These are phyloP conservation scores for Globisporangium mamillatum DNA, from an alignment of 352 stramenopile species.

Conservation along the genomic window DNA sequence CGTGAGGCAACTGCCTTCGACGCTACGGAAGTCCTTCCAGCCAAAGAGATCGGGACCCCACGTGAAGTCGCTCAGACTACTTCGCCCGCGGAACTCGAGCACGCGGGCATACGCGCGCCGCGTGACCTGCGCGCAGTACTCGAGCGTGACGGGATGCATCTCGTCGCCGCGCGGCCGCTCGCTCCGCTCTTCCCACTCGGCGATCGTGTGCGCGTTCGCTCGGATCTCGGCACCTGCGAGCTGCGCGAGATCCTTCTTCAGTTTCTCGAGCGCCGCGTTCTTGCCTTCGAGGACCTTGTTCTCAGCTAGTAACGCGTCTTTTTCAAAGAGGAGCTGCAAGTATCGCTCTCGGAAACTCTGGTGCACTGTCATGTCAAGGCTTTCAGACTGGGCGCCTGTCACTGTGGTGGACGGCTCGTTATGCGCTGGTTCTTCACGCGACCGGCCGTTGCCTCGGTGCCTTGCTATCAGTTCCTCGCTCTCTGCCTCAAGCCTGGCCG, in stretches of 20 bases:
- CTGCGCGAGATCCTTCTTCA: not conserved
- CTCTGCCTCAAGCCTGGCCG: not conserved
- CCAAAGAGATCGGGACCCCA: slow-evolving; percentile 18
- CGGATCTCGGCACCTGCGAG: slow-evolving; percentile 7
- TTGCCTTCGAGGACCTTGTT: not conserved
- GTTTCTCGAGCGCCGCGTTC: not conserved
- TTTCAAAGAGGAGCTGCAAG: not conserved
- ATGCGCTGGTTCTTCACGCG: not conserved
- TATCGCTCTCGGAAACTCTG: not conserved
- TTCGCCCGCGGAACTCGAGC: not conserved
- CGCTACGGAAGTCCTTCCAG: slow-evolving; percentile 13
- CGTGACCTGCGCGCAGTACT: slow-evolving; percentile 17
- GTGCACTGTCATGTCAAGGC: not conserved
- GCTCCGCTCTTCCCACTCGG: slow-evolving; percentile 9
- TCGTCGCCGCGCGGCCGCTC: not conserved
- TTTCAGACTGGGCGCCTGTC: not conserved
- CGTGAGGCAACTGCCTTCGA: slow-evolving; percentile 9
- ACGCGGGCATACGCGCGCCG: not conserved
- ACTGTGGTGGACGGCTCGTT: no score
- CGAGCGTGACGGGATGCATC: not conserved
- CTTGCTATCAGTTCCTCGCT: not conserved
- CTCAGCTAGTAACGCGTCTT: not conserved
- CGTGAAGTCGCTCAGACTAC: slow-evolving; percentile 1
- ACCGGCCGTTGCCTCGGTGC: not conserved
- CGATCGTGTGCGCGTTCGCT: not conserved